Evolutionary conservation across 192 early-diverging fungal genomes (phyloP).

Genomic region (Backusella luteola): DNA sequence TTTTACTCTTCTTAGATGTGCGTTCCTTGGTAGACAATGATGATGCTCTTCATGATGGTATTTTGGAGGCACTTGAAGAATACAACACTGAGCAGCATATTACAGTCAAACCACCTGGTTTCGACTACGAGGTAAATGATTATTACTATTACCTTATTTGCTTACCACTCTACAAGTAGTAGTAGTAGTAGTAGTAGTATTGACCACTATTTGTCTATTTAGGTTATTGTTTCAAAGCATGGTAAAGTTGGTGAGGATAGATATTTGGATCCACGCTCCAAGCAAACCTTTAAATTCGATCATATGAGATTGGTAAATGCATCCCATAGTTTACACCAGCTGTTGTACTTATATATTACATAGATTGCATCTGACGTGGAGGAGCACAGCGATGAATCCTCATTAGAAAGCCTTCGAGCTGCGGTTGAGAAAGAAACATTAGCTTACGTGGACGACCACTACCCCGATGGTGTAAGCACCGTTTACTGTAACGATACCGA

Average conservation of each 20-base stretch:
- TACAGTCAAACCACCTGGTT: constrained; percentile 66
- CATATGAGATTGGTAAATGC: constrained; percentile 63
- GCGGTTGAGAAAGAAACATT: constrained; percentile 63
- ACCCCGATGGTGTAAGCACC: constrained; percentile 66
- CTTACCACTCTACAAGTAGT: too few relatives aligned
- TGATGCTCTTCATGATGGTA: constrained; percentile 64
- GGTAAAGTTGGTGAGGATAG: constrained; percentile 62
- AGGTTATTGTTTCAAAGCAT: constrained; percentile 79
- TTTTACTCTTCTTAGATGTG: constrained; percentile 64
- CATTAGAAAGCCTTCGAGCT: constrained; percentile 37
- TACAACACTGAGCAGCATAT: constrained; percentile 86
- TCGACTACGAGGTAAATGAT: constrained; percentile 45
- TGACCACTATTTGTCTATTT: neutral
- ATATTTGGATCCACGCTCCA: constrained; percentile 76
- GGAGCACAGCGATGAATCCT: constrained; percentile 29
- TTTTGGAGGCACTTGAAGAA: constrained; percentile 67
- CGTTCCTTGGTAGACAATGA: constrained; percentile 82
- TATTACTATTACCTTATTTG: too few relatives aligned
- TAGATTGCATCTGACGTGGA: constrained; percentile 52
- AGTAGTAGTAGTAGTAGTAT: too few relatives aligned
- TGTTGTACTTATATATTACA: neutral
- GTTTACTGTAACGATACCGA: constrained; percentile 61
- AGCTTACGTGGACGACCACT: constrained; percentile 76
- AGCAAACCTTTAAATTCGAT: constrained; percentile 73
- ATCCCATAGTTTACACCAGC: neutral